Evolutionary conservation across 768 basidiomycete species (phyloP).

Genomic region (Psilocybe subaeruginosa): DNA sequence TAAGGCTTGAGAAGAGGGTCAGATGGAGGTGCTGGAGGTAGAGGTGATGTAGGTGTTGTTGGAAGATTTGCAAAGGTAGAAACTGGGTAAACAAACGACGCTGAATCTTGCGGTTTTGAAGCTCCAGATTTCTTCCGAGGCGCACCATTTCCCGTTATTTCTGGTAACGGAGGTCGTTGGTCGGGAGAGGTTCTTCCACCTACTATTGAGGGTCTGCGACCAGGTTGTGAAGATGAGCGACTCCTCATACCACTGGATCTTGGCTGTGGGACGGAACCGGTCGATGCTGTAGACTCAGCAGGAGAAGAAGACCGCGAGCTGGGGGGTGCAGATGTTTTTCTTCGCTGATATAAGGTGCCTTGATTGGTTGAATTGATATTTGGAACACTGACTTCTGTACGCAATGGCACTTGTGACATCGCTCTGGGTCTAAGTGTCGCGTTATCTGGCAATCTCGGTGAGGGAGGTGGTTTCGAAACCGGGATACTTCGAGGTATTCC

Average conservation of each 20-base stretch:
- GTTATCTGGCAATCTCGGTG: constrained; percentile 50
- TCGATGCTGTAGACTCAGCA: constrained; percentile 47
- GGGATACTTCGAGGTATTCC: constrained; percentile 35
- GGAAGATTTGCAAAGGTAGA: constrained; percentile 53
- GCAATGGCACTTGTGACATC: constrained; percentile 49
- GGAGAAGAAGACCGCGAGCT: constrained; percentile 56
- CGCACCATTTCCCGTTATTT: constrained; percentile 37
- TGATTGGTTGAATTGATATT: constrained; percentile 56
- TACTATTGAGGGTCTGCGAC: constrained; percentile 63
- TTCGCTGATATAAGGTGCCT: constrained; percentile 71
- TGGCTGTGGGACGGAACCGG: constrained; percentile 38
- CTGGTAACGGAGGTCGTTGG: constrained; percentile 56
- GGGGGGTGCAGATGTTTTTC: constrained; percentile 66
- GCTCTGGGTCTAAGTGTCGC: constrained; percentile 58
- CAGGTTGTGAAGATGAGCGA: constrained; percentile 80
- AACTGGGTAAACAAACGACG: constrained; percentile 29
- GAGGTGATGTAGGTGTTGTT: constrained; percentile 76
- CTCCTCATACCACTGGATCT: constrained; percentile 43
- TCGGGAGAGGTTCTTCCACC: constrained; percentile 58
- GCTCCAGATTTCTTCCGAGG: constrained; percentile 66
- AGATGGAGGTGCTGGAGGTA: constrained; percentile 71
- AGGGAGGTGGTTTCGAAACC: constrained; percentile 43
- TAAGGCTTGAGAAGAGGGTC: constrained; percentile 85
- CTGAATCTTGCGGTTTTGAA: constrained; percentile 54
- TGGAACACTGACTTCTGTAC: constrained; percentile 39